phyloP scores from a whole-genome alignment of 257 asterid species.

The Ligustrum vulgare region DNA sequence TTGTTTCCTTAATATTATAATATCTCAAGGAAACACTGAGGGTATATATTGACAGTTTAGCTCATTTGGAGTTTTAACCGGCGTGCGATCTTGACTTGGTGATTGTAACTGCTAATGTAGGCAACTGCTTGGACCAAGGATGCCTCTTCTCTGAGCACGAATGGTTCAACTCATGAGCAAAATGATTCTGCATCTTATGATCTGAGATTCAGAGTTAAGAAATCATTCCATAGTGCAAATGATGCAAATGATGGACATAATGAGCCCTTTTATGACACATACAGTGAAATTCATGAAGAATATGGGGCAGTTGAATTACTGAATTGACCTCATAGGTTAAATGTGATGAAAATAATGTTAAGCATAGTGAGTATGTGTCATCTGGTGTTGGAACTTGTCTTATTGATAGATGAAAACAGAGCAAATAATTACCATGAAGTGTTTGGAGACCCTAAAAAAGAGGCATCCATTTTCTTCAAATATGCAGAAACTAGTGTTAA shows the following conservation, averaged over 20 bases:
- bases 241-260: constrained; percentile 28
- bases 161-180: constrained; percentile 20
- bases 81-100: constrained; percentile 13
- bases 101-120: constrained; percentile 20
- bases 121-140: constrained; percentile 7
- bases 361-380: constrained; percentile 14
- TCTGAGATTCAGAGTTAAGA: constrained; percentile 1
- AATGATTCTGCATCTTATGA: constrained; percentile 1
- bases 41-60: no score
- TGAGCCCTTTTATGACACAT: constrained; percentile 29
- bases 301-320: constrained; percentile 19
- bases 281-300: constrained; percentile 23
- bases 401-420: constrained; percentile 24
- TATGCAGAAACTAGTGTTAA: constrained; percentile 21
- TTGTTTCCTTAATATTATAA: neutral
- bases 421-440: constrained; percentile 22
- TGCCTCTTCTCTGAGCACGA: constrained; percentile 6
- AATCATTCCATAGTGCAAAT: constrained; percentile 15
- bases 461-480: constrained; percentile 14
- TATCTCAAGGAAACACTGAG: neutral
- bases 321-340: constrained; percentile 18
- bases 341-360: constrained; percentile 16
- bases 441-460: constrained; percentile 28
- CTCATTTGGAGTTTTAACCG: no score
- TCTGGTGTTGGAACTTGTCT: constrained; percentile 29